These are phyloP conservation scores for Fusarium chlamydosporum DNA, from an alignment of 2,329 filamentous ascomycete genomes.

Conservation along the genomic window DNA sequence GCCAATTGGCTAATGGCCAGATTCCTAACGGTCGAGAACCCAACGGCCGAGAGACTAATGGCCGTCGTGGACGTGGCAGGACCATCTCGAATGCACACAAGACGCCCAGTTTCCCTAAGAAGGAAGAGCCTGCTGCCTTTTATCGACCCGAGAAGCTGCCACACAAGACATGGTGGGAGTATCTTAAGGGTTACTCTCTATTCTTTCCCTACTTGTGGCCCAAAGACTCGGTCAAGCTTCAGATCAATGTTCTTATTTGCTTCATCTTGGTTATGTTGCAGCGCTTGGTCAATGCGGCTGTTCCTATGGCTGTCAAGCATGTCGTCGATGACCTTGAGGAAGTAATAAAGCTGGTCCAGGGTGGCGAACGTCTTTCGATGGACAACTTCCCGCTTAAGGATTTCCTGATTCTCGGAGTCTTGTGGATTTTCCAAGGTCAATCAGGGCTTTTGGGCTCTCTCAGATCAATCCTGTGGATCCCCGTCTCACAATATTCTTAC, in stretches of 20 bases:
- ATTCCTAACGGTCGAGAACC: conserved; percentile 31
- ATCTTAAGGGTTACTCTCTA: conserved; percentile 89
- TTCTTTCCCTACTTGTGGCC: conserved; percentile 99
- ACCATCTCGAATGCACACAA: conserved; percentile 59
- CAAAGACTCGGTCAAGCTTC: conserved; percentile 78
- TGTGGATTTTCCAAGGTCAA: conserved; percentile 90
- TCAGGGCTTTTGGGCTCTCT: conserved; percentile 88
- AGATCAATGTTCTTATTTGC: conserved; percentile 85
- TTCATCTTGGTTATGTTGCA: conserved; percentile 85
- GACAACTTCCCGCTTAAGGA: conserved; percentile 56
- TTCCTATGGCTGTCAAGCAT: conserved; percentile 83
- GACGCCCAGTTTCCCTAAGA: conserved; percentile 51
- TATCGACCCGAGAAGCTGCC: conserved; percentile 90
- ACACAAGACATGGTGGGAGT: conserved; percentile 95
- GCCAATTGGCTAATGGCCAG: conserved; percentile 48
- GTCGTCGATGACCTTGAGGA: conserved; percentile 81
- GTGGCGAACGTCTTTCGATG: conserved; percentile 53
- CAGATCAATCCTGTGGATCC: conserved; percentile 91
- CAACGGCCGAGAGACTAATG: conserved; percentile 46
- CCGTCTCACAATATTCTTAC: conserved; percentile 97
- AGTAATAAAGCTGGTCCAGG: conserved; percentile 64
- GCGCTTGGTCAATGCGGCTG: conserved; percentile 86
- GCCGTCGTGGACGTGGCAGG: conserved; percentile 54
- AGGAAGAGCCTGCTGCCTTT: conserved; percentile 81
- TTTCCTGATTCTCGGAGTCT: conserved; percentile 64